A percentile compares a stretch with the other conserved stretches of the same genome.
Conservation (phyloP, 2,329 filamentous ascomycete species). For the Sarocladium oryzae region DNA sequence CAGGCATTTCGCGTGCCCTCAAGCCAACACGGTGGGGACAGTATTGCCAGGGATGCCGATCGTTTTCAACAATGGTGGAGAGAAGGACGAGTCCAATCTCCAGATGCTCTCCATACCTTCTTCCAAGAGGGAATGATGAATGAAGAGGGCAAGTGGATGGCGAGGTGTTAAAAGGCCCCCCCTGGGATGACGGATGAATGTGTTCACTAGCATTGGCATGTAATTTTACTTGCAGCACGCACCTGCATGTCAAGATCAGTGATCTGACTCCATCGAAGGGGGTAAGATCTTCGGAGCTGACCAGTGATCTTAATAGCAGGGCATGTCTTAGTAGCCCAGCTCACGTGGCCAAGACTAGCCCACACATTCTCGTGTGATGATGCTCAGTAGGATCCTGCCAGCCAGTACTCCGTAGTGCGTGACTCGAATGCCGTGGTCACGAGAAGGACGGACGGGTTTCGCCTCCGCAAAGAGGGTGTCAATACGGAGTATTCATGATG, state of each 20-base stretch:
- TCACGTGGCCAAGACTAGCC: background rate
- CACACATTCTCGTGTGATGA: background rate
- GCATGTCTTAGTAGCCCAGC: background rate
- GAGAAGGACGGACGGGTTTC: background rate
- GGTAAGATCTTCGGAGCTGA: conserved; percentile 5
- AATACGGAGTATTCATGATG: no score
- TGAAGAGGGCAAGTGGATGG: conserved; percentile 5
- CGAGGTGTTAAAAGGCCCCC: background rate
- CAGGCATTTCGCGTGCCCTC: background rate
- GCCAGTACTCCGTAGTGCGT: background rate
- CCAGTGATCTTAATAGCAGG: background rate
- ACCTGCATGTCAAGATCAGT: conserved; percentile 6
- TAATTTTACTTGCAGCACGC: conserved; percentile 9
- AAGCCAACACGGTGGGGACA: no score
- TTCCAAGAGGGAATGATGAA: no score
- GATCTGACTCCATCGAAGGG: background rate
- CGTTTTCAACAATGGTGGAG: background rate
- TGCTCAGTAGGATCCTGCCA: background rate
- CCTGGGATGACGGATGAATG: background rate
- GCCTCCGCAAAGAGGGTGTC: no score
- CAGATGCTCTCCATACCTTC: background rate
- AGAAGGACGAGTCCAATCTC: background rate
- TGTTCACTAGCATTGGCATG: background rate
- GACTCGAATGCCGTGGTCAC: background rate
- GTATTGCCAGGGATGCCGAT: no score